Percentiles rank a stretch among this genome's conserved stretches.
Conservation (phyloP, 2,329 filamentous ascomycete genomes). For the Fusarium aywerte region DNA sequence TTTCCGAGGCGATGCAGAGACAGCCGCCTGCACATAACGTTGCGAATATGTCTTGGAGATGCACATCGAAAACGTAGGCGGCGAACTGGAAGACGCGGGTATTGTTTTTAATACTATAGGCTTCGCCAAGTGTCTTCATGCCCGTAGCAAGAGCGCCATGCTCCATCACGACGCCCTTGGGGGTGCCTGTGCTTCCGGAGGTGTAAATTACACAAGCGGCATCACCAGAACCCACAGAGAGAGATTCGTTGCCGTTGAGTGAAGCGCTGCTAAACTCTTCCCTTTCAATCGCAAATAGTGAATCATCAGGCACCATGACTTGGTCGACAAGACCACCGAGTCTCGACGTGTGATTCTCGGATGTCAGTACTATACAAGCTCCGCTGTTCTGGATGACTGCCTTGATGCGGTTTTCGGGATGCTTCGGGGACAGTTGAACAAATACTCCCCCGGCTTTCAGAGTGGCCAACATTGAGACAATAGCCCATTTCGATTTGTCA, state of each 20-base stretch:
- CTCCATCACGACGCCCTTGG: constrained; percentile 6
- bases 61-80: constrained; percentile 2
- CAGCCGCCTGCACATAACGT: constrained; percentile 8
- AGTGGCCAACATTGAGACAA: constrained; percentile 19
- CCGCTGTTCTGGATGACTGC: constrained; percentile 4
- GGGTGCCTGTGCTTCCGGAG: constrained; percentile 1
- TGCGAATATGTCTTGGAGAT: constrained; percentile 9
- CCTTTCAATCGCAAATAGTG: constrained; percentile 5
- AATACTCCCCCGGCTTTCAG: constrained; percentile 18
- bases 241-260: constrained; percentile 1
- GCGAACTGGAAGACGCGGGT: constrained; percentile 8
- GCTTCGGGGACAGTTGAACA: constrained; percentile 7
- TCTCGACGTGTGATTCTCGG: constrained; percentile 6
- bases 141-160: constrained; percentile 2
- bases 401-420: constrained; percentile 6
- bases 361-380: constrained; percentile 4
- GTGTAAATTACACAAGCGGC: constrained; percentile 8
- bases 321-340: constrained; percentile 6
- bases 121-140: background rate
- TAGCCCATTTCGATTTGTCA: constrained; percentile 11
- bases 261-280: constrained; percentile 7
- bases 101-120: background rate
- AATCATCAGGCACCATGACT: constrained; percentile 13
- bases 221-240: background rate
- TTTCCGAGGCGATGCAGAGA: constrained; percentile 10